phyloP scores from a whole-genome alignment of 1,139 yeast species.

The Blastobotrys persicus region DNA sequence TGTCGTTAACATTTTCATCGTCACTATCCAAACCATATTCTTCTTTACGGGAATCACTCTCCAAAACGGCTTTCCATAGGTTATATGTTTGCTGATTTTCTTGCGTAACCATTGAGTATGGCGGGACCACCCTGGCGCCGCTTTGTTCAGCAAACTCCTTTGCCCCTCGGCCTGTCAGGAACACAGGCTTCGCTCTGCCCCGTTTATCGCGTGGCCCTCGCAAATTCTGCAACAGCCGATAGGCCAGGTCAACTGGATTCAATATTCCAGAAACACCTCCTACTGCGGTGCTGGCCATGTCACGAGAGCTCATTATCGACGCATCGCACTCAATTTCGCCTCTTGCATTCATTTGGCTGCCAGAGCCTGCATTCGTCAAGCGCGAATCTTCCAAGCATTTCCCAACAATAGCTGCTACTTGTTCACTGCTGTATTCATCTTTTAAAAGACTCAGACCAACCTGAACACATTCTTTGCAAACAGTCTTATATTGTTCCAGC shows the following conservation, averaged over 20 bases:
- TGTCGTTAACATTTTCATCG: slow-evolving; percentile 29
- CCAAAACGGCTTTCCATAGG: slow-evolving; percentile 24
- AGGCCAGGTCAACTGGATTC: slow-evolving; percentile 35
- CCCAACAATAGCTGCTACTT: slow-evolving; percentile 30
- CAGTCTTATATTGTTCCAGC: slow-evolving; percentile 21
- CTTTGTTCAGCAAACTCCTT: slow-evolving; percentile 26
- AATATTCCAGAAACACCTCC: slow-evolving; percentile 34
- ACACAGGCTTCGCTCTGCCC: slow-evolving; percentile 37
- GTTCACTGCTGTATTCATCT: slow-evolving; percentile 18
- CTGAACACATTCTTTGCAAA: slow-evolving; percentile 26
- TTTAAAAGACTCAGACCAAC: slow-evolving; percentile 27
- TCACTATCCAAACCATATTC: slow-evolving; percentile 9
- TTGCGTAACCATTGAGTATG: slow-evolving; percentile 25
- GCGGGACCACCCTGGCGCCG: slow-evolving; percentile 20
- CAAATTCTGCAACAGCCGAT: slow-evolving; percentile 20
- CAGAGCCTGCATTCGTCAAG: slow-evolving; percentile 56
- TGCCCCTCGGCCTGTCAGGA: slow-evolving; percentile 40
- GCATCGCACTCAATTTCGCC: slow-evolving; percentile 59
- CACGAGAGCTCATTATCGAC: slow-evolving; percentile 29
- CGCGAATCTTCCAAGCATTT: slow-evolving; percentile 45
- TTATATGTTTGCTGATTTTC: slow-evolving; percentile 22
- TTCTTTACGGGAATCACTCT: slow-evolving; percentile 5
- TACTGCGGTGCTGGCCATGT: slow-evolving; percentile 28
- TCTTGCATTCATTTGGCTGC: slow-evolving; percentile 48
- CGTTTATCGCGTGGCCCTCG: slow-evolving; percentile 18